Conservation (phyloP, 129 eudicot genomes). For the Kitagawia praeruptora region DNA sequence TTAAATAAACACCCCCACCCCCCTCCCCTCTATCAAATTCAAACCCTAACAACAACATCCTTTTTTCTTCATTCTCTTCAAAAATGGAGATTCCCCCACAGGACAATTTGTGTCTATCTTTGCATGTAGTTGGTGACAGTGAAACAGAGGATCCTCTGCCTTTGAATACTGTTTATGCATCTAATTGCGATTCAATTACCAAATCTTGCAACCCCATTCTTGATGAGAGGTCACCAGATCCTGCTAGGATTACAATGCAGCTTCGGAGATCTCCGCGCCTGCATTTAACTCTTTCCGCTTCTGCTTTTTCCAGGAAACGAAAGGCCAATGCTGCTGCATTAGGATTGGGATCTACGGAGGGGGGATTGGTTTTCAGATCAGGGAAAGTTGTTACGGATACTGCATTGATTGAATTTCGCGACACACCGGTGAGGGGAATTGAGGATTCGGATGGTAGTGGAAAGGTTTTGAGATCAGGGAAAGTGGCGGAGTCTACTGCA, state of each 20-base stretch:
- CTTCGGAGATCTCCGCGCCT: slow-evolving; percentile 32
- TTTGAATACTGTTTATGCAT: slow-evolving; percentile 9
- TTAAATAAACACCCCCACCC: no score
- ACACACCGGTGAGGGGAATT: not conserved
- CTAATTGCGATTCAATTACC: not conserved
- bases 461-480: not conserved
- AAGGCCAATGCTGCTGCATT: not conserved
- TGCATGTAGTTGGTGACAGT: not conserved
- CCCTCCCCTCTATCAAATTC: no score
- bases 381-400: not conserved
- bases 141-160: slow-evolving; percentile 17
- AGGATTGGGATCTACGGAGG: not conserved
- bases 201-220: slow-evolving; percentile 1
- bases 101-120: slow-evolving; percentile 12
- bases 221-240: not conserved
- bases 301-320: not conserved
- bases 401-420: not conserved
- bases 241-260: not conserved
- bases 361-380: not conserved
- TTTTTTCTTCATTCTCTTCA: no score
- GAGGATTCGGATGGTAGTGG: not conserved
- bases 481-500: not conserved
- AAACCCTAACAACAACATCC: no score
- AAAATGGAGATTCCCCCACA: not conserved
- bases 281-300: not conserved